Evolutionary conservation across 2,329 filamentous ascomycete genomes (phyloP).

Genomic region (Colletotrichum somersetense): DNA sequence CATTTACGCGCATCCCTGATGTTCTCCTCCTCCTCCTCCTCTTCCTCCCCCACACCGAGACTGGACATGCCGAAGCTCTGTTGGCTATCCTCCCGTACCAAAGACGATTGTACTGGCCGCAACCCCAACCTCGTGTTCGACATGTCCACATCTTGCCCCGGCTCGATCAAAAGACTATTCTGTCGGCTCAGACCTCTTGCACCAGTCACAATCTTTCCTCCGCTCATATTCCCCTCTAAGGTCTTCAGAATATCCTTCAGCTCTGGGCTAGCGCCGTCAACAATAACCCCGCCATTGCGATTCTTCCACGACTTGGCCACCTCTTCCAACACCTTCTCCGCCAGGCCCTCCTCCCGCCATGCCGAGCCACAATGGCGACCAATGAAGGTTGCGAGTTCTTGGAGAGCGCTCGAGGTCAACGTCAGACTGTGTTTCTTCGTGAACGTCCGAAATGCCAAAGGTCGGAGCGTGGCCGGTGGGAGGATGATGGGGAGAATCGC

Average conservation of each 20-base stretch:
- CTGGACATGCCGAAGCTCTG: conserved; percentile 73
- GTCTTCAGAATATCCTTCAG: conserved; percentile 86
- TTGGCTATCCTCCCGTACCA: conserved; percentile 71
- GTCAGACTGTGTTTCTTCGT: conserved; percentile 98
- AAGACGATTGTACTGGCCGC: conserved; percentile 55
- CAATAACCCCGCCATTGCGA: conserved; percentile 87
- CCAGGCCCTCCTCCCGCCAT: conserved; percentile 96
- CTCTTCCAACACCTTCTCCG: conserved; percentile 93
- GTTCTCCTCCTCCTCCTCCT: conserved; percentile 71
- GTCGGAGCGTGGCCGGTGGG: conserved; percentile 86
- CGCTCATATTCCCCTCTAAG: conserved; percentile 88
- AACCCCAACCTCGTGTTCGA: conserved; percentile 69
- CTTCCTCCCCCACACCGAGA: conserved; percentile 65
- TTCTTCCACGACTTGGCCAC: conserved; percentile 93
- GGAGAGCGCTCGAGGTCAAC: conserved; percentile 86
- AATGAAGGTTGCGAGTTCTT: conserved; percentile 88
- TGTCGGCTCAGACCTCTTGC: conserved; percentile 70
- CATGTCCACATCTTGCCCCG: conserved; percentile 63
- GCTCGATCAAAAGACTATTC: conserved; percentile 73
- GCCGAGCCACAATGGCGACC: conserved; percentile 93
- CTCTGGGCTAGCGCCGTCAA: conserved; percentile 82
- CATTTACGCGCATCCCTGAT: conserved; percentile 81
- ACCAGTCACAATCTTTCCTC: conserved; percentile 75
- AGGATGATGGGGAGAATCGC: conserved; percentile 89
- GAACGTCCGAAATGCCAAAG: conserved; percentile 93